Evolutionary conservation across 495 filamentous ascomycete species (phyloP), one percentile per base, ranked within the genome.

Genomic region (Penicillium parvum): DNA sequence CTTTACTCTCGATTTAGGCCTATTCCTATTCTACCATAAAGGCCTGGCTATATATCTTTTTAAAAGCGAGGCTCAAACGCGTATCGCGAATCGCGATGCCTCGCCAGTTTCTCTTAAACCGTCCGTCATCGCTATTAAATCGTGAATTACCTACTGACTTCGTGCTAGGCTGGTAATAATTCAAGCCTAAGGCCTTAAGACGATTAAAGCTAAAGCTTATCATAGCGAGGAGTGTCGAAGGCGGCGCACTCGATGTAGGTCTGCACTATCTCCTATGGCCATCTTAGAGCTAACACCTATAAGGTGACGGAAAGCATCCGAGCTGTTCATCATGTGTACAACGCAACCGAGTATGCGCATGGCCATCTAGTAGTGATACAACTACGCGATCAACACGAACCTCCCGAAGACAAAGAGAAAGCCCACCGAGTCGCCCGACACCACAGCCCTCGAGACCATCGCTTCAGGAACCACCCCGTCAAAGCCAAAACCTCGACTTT

Each of bases 201-300:
- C n/a, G n/a, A n/a, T n/a, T n/a, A n/a, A n/a, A n/a, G n/a, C n/a
- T n/a, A n/a, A n/a, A n/a, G n/a, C n/a, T n/a, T n/a, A n/a, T n/a
- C n/a, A n/a, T n/a, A 51, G 65, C 40, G 48, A 60, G 30, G 49
- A 52, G 6, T 69, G 64, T 40, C 52, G 64, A 12, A 43, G 38
- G 26, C 55, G 61, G 11, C 60, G 64, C 32, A 42, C 65, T 0
- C 61, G 60, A 44, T 69, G 65, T 65, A 48, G 37, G 58, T 44
- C 20, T 17, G 10, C 14, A 23, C 18, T 28, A n/a, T n/a, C n/a
- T n/a, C n/a, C n/a, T n/a, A n/a, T n/a, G n/a, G n/a, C n/a, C n/a
- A n/a, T n/a, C n/a, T n/a, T n/a, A n/a, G n/a, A n/a, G n/a, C n/a
- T n/a, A n/a, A n/a, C 4, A 9, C 8, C 12, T 10, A 28, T 28